phyloP scores from a whole-genome alignment of 2,329 filamentous ascomycete genomes.

The Paradendryphiella salina region DNA sequence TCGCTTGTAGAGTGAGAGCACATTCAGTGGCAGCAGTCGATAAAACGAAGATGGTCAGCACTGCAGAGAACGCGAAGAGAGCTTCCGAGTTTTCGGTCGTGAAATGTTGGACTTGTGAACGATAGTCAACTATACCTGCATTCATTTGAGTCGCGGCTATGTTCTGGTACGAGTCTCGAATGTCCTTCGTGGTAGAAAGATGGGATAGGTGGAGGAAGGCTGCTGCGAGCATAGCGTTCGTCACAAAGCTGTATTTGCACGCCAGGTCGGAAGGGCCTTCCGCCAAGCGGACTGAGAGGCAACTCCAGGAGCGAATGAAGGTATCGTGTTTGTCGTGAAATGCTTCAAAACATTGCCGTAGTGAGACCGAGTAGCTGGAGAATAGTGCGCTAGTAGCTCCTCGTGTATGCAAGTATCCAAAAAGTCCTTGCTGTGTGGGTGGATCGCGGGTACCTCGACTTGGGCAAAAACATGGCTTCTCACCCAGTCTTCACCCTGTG shows the following conservation, averaged over 20 bases:
- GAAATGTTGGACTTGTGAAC: conserved; percentile 33
- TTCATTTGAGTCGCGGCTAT: conserved; percentile 30
- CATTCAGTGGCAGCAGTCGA: conserved; percentile 23
- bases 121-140: conserved; percentile 29
- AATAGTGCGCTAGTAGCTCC: not conserved
- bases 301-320: not conserved
- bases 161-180: conserved; percentile 17
- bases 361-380: not conserved
- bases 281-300: conserved; percentile 25
- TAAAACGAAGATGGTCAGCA: conserved; percentile 21
- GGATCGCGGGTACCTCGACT: not conserved
- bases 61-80: conserved; percentile 36
- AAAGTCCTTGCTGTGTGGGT: not conserved
- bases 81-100: conserved; percentile 48
- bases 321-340: not conserved
- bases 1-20: not conserved
- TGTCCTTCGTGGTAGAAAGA: conserved; percentile 15
- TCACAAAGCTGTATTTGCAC: conserved; percentile 46
- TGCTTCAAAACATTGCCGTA: not conserved
- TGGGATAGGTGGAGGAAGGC: conserved; percentile 51
- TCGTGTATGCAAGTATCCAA: not conserved
- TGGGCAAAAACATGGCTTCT: conserved; percentile 9
- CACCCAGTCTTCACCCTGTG: not conserved
- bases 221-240: conserved; percentile 50
- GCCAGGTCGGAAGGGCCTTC: conserved; percentile 38